These are phyloP conservation scores for Cyberlindnera galapagoensis DNA, from an alignment of 805 yeast genomes.

Conservation along the genomic window DNA sequence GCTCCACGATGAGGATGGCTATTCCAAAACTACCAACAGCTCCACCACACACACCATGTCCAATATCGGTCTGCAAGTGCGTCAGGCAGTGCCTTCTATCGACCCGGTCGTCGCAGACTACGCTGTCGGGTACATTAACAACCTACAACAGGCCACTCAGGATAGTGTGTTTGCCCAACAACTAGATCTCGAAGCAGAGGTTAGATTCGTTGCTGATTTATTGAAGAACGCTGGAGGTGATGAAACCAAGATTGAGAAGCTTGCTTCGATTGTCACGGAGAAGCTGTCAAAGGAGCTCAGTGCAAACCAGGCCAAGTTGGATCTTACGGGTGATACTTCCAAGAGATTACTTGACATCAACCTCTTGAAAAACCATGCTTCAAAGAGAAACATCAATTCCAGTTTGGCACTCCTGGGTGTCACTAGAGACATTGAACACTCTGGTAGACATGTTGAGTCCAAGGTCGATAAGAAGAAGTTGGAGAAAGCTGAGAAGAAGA, in stretches of 20 bases:
- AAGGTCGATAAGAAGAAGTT: conserved; percentile 94
- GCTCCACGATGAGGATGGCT: no score
- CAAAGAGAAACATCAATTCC: conserved; percentile 66
- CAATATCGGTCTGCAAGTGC: conserved; percentile 48
- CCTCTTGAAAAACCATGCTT: conserved; percentile 54
- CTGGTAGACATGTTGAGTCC: conserved; percentile 88
- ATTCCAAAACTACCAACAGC: no score
- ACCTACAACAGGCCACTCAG: conserved; percentile 68
- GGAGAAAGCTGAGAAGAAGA: conserved; percentile 95
- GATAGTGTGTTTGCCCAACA: conserved; percentile 78
- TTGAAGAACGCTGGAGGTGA: conserved; percentile 82
- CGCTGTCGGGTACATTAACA: conserved; percentile 85
- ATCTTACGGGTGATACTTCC: conserved; percentile 80
- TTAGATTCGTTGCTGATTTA: conserved; percentile 57
- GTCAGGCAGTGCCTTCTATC: conserved; percentile 79
- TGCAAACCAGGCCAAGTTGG: conserved; percentile 66
- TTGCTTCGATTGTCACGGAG: conserved; percentile 41
- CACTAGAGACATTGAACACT: conserved; percentile 78
- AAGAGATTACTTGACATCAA: conserved; percentile 79
- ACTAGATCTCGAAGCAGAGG: conserved; percentile 60
- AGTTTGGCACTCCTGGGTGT: conserved; percentile 75
- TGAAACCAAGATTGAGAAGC: conserved; percentile 40
- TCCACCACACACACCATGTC: conserved; percentile 27
- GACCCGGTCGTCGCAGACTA: conserved; percentile 85
- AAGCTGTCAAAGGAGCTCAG: conserved; percentile 46